A percentile compares a stretch with the other conserved stretches of the same genome.
phyloP scores from a whole-genome alignment of 306 rosid species.

The Sicyos edulis region DNA sequence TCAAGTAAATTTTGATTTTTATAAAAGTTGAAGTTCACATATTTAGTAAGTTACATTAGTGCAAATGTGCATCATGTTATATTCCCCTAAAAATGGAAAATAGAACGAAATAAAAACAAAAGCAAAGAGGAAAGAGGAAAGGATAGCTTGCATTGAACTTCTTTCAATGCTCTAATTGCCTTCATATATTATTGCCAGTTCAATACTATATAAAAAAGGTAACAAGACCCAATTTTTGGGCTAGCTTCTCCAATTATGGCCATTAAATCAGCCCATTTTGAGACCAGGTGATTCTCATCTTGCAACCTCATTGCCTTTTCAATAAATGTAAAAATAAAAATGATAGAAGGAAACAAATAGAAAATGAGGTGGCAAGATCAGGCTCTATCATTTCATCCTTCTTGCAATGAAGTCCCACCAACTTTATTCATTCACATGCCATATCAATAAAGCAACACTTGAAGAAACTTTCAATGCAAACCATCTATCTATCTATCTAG shows the following conservation, averaged over 20 bases:
- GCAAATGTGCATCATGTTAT: background rate
- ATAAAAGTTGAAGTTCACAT: no score
- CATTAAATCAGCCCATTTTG: background rate
- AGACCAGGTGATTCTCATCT: slow-evolving; percentile 13
- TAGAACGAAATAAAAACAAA: background rate
- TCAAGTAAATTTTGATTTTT: no score
- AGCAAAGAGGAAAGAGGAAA: background rate
- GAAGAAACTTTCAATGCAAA: slow-evolving; percentile 10
- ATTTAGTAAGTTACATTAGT: no score
- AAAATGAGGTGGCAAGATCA: slow-evolving; percentile 19
- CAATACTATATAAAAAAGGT: background rate
- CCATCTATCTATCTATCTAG: background rate
- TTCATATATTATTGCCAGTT: slow-evolving; percentile 2
- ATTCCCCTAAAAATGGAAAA: background rate
- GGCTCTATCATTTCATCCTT: slow-evolving; percentile 6
- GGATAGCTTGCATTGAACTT: background rate
- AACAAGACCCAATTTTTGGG: slow-evolving; percentile 4
- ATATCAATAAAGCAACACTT: slow-evolving; percentile 8
- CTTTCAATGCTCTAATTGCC: background rate
- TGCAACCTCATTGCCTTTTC: slow-evolving; percentile 8
- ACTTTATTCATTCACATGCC: slow-evolving; percentile 19
- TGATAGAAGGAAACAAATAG: background rate
- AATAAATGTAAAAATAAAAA: slow-evolving; percentile 5
- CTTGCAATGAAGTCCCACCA: slow-evolving; percentile 6
- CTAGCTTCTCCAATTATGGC: background rate